Conservation (phyloP, 768 basidiomycete genomes). For the Tylopilus plumbeoviolaceoides region DNA sequence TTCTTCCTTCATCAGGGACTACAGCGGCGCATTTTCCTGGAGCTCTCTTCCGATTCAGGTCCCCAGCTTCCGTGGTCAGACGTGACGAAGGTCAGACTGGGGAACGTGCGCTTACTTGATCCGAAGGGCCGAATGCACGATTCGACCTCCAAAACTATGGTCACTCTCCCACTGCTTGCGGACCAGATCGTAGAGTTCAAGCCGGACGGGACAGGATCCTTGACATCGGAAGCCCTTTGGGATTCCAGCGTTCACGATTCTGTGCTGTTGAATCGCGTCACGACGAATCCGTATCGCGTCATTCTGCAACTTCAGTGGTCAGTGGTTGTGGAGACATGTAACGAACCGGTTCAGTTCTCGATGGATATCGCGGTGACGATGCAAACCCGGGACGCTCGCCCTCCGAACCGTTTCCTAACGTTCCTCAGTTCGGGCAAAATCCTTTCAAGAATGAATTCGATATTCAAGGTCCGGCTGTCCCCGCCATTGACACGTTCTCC, state of each 20-base stretch:
- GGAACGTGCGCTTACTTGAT: conserved; percentile 83
- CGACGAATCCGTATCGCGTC: conserved; percentile 71
- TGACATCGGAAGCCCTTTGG: conserved; percentile 78
- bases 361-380: conserved; percentile 86
- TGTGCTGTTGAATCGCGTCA: conserved; percentile 79
- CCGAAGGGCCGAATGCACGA: conserved; percentile 79
- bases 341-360: conserved; percentile 82
- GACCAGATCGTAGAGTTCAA: conserved; percentile 72
- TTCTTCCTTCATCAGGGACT: conserved; percentile 92
- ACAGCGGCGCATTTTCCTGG: conserved; percentile 76
- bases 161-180: conserved; percentile 70
- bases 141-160: conserved; percentile 63
- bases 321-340: conserved; percentile 78
- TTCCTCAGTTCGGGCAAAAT: conserved; percentile 79
- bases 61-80: conserved; percentile 85
- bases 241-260: conserved; percentile 93
- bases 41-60: conserved; percentile 84
- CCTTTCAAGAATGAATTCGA: conserved; percentile 71
- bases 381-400: conserved; percentile 77
- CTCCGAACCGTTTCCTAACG: conserved; percentile 71
- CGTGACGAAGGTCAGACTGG: conserved; percentile 69
- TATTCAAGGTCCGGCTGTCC: conserved; percentile 77
- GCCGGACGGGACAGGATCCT: conserved; percentile 74
- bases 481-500: conserved; percentile 85
- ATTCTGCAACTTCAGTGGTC: conserved; percentile 75